Percentiles rank a stretch among this genome's conserved stretches.
These are phyloP conservation scores for Russula ochroleuca DNA, from an alignment of 768 basidiomycete species.

Conservation along the genomic window DNA sequence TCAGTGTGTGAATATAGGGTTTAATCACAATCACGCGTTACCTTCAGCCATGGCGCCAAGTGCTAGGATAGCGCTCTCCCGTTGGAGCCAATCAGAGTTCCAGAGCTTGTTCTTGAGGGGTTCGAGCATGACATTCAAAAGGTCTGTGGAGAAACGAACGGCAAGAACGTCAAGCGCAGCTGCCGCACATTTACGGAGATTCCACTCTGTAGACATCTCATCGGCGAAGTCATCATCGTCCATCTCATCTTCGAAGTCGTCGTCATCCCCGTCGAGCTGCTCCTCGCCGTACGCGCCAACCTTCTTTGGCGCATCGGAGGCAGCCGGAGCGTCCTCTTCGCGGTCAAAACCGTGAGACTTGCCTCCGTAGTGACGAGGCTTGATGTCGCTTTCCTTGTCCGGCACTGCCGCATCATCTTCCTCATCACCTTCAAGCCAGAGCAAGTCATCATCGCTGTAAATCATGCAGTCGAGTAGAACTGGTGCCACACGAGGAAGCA, in stretches of 20 bases:
- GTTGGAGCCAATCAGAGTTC: slow-evolving; percentile 87
- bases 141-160: slow-evolving; percentile 84
- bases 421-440: slow-evolving; percentile 88
- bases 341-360: slow-evolving; percentile 85
- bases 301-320: slow-evolving; percentile 32
- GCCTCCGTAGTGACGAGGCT: slow-evolving; percentile 85
- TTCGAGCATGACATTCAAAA: slow-evolving; percentile 83
- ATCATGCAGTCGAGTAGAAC: slow-evolving; percentile 97
- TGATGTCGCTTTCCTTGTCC: slow-evolving; percentile 94
- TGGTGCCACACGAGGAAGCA: slow-evolving; percentile 88
- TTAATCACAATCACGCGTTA: slow-evolving; percentile 35
- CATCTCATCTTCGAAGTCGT: slow-evolving; percentile 66
- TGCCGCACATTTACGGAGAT: slow-evolving; percentile 95
- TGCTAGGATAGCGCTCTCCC: slow-evolving; percentile 94
- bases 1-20: background rate
- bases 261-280: slow-evolving; percentile 77
- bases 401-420: slow-evolving; percentile 84
- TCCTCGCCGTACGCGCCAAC: slow-evolving; percentile 75
- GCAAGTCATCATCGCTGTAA: slow-evolving; percentile 92
- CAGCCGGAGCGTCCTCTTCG: slow-evolving; percentile 39
- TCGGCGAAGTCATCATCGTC: slow-evolving; percentile 93
- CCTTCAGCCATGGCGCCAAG: slow-evolving; percentile 99
- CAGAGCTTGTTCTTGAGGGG: slow-evolving; percentile 92
- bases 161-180: slow-evolving; percentile 96
- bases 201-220: slow-evolving; percentile 98